Evolutionary conservation across 176 grass and related monocot species (phyloP), one percentile per base, ranked within the genome.

Genomic region (Zoysia japonica): DNA sequence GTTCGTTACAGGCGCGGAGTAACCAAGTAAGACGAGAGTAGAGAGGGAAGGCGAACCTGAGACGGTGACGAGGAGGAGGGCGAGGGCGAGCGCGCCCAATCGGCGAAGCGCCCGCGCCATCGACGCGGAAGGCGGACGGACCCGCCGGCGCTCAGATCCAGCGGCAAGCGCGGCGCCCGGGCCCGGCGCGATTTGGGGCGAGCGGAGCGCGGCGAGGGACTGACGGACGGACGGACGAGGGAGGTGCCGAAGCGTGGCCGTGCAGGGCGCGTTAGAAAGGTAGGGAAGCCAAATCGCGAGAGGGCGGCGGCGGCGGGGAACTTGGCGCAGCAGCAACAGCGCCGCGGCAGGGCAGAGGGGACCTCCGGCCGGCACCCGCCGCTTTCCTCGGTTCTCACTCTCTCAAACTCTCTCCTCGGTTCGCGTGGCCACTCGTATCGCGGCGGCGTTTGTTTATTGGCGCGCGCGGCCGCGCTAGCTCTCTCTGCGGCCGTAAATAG

Each of bases 41-140:
- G 2, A 7, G 12, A 0, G 9, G 4, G 3, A 1, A 3, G n/a
- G 11, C 7, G 39, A 60, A 82, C 87, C 87, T 82, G 87, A 74
- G 1, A 78, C 12, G 77, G 72, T 15, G 78, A 62, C 16, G 82
- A 82, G 19, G 72, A 89, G 70, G 28, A 79, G 70, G 14, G 35
- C 54, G 28, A 80, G 47, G 15, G 49, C 71, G 41, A 63, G 78
- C 7, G 7, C 70, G 53, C 43, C 77, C 52, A 57, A 62, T 8
- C 59, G 37, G 67, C 59, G 56, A 14, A 45, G 41, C 36, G 49
- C 35, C 37, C 72, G 82, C 82, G 82, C 87, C 87, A 89, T 89
- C 47, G 78, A 59, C 77, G n/a, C 49, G 71, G 13, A 35, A 0
- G 67, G 49, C 17, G 72, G 11, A 2, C 57, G 66, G 9, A 3